phyloP scores from a whole-genome alignment of 139 green algal genomes.

The Dunaliella sp. region DNA sequence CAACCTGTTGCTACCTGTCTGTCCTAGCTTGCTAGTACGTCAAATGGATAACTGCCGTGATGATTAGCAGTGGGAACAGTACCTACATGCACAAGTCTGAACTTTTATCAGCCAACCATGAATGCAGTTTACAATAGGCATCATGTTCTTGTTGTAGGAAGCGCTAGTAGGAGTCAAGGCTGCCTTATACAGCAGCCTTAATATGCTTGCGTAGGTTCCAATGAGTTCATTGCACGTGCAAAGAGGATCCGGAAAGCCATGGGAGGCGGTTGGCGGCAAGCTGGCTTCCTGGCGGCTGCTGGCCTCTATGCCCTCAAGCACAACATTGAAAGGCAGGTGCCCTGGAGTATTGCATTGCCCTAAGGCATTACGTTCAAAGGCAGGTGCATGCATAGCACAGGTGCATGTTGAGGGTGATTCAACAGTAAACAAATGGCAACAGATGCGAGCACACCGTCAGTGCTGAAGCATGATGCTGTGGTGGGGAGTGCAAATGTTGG shows the following conservation, averaged over 20 bases:
- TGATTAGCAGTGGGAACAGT: too few relatives aligned
- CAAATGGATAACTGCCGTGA: too few relatives aligned
- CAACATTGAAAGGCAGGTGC: conserved; percentile 35
- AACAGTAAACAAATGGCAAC: too few relatives aligned
- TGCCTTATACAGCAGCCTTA: not conserved
- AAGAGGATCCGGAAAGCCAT: conserved; percentile 61
- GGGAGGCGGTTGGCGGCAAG: conserved; percentile 73
- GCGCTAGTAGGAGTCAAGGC: not conserved
- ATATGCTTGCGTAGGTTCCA: not conserved
- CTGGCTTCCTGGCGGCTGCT: conserved; percentile 52
- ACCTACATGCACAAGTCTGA: not conserved
- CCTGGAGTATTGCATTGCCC: too few relatives aligned
- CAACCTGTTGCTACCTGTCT: too few relatives aligned
- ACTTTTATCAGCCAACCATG: not conserved
- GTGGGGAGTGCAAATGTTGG: too few relatives aligned
- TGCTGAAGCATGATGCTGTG: too few relatives aligned
- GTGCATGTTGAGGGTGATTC: too few relatives aligned
- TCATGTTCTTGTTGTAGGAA: not conserved
- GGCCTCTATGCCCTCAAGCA: conserved; percentile 43
- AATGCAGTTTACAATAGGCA: not conserved
- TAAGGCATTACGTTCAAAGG: too few relatives aligned
- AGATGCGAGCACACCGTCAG: too few relatives aligned
- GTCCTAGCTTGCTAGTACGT: too few relatives aligned
- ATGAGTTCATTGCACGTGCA: conserved; percentile 27
- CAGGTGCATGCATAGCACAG: too few relatives aligned